Conservation (phyloP, 352 stramenopile species). For the Phytopythium kandeliae region DNA sequence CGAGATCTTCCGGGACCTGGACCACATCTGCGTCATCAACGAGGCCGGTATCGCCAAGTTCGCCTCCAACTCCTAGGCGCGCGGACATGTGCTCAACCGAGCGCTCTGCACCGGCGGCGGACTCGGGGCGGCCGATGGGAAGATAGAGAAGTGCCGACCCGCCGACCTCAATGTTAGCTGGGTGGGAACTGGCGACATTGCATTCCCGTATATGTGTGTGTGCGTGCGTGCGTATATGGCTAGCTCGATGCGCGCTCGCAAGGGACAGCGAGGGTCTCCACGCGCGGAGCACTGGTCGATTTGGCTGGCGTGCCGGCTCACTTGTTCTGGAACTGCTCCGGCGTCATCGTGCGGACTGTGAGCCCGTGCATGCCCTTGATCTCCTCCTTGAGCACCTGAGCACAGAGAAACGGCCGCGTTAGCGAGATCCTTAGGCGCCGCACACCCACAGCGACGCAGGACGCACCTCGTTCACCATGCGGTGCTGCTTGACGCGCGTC, state of each 20-base stretch:
- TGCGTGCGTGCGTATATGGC: too few relatives aligned
- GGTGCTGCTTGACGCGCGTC: slow-evolving; percentile 83
- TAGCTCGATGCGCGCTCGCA: too few relatives aligned
- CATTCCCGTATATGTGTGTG: too few relatives aligned
- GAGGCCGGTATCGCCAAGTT: slow-evolving; percentile 89
- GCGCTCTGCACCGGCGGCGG: background rate
- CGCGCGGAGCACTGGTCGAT: background rate
- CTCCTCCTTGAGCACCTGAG: slow-evolving; percentile 73
- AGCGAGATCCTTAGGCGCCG: background rate
- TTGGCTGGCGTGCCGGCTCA: slow-evolving; percentile 21
- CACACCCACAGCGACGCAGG: too few relatives aligned
- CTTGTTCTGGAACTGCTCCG: slow-evolving; percentile 66
- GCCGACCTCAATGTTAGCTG: too few relatives aligned
- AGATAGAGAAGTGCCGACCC: too few relatives aligned
- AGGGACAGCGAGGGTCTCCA: background rate
- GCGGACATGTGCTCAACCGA: background rate
- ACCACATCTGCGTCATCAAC: slow-evolving; percentile 96
- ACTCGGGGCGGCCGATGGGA: background rate
- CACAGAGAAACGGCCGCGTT: background rate
- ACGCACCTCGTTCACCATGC: slow-evolving; percentile 80
- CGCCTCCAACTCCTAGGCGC: slow-evolving; percentile 37
- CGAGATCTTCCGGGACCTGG: slow-evolving; percentile 93
- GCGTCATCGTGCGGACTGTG: slow-evolving; percentile 78
- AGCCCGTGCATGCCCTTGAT: slow-evolving; percentile 86
- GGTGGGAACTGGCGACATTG: too few relatives aligned